Conservation (phyloP, 176 grass and related monocot species). For the Phyllostachys edulis region DNA sequence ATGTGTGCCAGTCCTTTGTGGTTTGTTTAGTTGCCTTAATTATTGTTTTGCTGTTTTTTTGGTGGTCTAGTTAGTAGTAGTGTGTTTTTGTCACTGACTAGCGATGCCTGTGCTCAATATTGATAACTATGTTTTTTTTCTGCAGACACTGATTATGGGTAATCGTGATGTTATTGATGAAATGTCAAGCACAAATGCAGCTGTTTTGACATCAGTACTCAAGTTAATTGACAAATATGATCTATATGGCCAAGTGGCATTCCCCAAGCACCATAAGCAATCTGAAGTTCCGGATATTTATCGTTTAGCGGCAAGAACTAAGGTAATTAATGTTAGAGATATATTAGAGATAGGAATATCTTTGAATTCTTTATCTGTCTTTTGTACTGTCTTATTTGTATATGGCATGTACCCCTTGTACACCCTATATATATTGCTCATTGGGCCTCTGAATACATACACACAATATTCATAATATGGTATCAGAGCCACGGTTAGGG, state of each 20-base stretch:
- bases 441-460: too few species aligned
- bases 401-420: too few species aligned
- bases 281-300: conserved; percentile 92
- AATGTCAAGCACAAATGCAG: conserved; percentile 78
- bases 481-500: too few species aligned
- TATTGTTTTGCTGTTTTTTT: conserved; percentile 10
- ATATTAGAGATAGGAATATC: too few species aligned
- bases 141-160: conserved; percentile 89
- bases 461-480: too few species aligned
- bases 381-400: too few species aligned
- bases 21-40: conserved; percentile 10
- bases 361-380: too few species aligned
- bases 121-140: conserved; percentile 17
- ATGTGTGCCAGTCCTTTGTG: conserved; percentile 25
- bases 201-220: conserved; percentile 70
- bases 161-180: conserved; percentile 87
- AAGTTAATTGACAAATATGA: conserved; percentile 93
- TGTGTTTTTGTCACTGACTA: neutral
- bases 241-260: conserved; percentile 85
- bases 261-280: conserved; percentile 91
- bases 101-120: neutral
- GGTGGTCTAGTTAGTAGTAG: neutral
- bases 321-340: too few species aligned
- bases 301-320: conserved; percentile 76
- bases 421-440: too few species aligned